phyloP scores from a whole-genome alignment of 208 protist species.

The Leishmania major region DNA sequence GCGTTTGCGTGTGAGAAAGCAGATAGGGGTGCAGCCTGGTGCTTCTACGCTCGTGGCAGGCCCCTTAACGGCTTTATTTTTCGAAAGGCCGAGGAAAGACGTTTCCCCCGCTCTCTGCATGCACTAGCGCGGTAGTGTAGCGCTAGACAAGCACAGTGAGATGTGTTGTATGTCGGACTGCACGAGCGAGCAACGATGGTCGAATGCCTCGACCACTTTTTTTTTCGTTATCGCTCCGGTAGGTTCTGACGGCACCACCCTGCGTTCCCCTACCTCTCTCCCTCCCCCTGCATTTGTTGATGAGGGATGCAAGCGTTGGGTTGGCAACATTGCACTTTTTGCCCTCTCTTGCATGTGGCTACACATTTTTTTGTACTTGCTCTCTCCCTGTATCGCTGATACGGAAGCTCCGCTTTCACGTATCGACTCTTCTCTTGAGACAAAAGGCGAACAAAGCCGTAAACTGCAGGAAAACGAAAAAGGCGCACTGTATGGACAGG shows the following conservation, averaged over 20 bases:
- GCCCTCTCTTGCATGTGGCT: not conserved
- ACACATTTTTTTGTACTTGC: not conserved
- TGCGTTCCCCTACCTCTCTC: not conserved
- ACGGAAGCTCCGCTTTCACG: not conserved
- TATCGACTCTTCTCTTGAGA: slow-evolving; percentile 4
- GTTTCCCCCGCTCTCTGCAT: not conserved
- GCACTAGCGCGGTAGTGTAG: not conserved
- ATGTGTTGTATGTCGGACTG: not conserved
- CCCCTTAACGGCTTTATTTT: not conserved
- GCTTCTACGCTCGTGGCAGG: too few species aligned
- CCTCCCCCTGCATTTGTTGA: not conserved
- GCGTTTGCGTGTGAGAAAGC: not conserved
- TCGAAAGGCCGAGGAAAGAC: not conserved
- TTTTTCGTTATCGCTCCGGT: not conserved
- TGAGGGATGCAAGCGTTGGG: not conserved
- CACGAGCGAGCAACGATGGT: not conserved
- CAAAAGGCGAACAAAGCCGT: not conserved
- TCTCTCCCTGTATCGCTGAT: slow-evolving; percentile 13
- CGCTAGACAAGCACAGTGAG: not conserved
- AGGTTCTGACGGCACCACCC: not conserved
- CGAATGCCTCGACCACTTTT: not conserved
- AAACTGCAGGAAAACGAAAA: not conserved
- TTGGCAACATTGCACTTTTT: not conserved
- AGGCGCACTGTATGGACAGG: not conserved
- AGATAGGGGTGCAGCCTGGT: not conserved